Base-by-base conservation (phyloP, 192 early-diverging fungal species). In the Coemansia sp. region DNA sequence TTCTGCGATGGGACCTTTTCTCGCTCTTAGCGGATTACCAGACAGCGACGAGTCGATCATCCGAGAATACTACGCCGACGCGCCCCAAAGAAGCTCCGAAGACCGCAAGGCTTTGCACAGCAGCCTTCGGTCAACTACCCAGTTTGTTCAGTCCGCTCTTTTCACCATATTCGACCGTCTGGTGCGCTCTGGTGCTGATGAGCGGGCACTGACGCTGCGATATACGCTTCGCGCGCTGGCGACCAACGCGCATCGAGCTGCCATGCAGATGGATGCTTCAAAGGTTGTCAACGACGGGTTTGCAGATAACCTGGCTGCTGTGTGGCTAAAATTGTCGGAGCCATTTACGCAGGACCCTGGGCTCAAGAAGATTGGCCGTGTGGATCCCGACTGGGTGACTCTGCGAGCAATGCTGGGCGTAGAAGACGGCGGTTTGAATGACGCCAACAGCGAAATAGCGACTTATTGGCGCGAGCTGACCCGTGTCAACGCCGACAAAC, bases 211-310 rank as follows among this genome's bases (percentile, higher is more conserved):
- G 32, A 74, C 92, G 12, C 67, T 97, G 25, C 56, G 76, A 42
- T 94, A 89, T 61, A 85, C 94, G 59, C 82, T 89, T 14, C 84
- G 84, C 30, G 73, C 88, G 2, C 56, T 93, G 36, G 70, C 75
- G 5, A 74, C 87, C 51, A 98, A 96, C 56, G 83, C 85, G 22
- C 80, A 75, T 31, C 86, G 94, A 54, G 89, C 87, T 0, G 83
- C 87, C 16, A 89, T 94, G 86, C 90, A 96, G 72, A 90, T 94
- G 5, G 91, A 97, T 61, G 76, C 71, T 38, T 58, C 80, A 2
- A 84, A 84, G 14, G 90, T 95, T 0, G 91, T 93, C 2, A 85
- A 90, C 32, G 90, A 95, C 72, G 95, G 96, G 18, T 93, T 96
- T 74, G 81, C 96, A 61, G 86, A 88, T 60, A 96, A 93, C 61